These are phyloP conservation scores for Zymoseptoria pseudotritici DNA, from an alignment of 2,329 filamentous ascomycete species.

Conservation along the genomic window DNA sequence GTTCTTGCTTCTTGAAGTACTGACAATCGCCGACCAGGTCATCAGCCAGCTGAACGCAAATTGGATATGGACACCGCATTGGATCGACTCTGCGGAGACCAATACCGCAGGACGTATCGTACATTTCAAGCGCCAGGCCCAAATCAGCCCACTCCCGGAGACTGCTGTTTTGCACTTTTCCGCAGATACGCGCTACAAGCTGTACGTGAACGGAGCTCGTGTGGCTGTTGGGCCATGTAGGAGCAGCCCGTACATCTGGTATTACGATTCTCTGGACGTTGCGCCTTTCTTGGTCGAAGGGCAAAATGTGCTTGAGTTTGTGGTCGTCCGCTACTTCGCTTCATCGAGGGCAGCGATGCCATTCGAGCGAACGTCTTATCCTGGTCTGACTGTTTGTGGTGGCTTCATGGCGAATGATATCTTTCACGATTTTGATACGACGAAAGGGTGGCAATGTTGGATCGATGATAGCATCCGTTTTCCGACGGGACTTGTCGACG, in stretches of 20 bases:
- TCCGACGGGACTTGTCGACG: constrained; percentile 28
- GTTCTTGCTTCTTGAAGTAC: not conserved
- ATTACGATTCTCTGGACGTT: constrained; percentile 30
- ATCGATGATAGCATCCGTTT: constrained; percentile 23
- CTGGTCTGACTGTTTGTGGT: constrained; percentile 25
- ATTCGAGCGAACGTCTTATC: constrained; percentile 25
- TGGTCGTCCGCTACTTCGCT: constrained; percentile 27
- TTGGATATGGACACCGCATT: constrained; percentile 34
- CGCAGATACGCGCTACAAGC: constrained; percentile 40
- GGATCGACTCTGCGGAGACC: constrained; percentile 27
- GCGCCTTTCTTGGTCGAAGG: constrained; percentile 20
- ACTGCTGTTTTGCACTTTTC: constrained; percentile 27
- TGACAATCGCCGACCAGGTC: constrained; percentile 13
- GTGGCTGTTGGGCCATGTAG: constrained; percentile 33
- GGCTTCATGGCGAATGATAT: constrained; percentile 5
- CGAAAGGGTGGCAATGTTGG: constrained; percentile 20
- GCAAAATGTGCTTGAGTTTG: constrained; percentile 23
- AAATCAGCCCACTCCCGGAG: constrained; percentile 11
- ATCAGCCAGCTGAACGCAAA: constrained; percentile 32
- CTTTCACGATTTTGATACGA: constrained; percentile 2
- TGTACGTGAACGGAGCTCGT: constrained; percentile 33
- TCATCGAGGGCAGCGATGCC: constrained; percentile 25
- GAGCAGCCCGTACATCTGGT: constrained; percentile 31
- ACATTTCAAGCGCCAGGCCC: constrained; percentile 25
- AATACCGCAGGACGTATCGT: constrained; percentile 32